Conservation (phyloP, 495 filamentous ascomycete species). For the Aspergillus bridgeri region DNA sequence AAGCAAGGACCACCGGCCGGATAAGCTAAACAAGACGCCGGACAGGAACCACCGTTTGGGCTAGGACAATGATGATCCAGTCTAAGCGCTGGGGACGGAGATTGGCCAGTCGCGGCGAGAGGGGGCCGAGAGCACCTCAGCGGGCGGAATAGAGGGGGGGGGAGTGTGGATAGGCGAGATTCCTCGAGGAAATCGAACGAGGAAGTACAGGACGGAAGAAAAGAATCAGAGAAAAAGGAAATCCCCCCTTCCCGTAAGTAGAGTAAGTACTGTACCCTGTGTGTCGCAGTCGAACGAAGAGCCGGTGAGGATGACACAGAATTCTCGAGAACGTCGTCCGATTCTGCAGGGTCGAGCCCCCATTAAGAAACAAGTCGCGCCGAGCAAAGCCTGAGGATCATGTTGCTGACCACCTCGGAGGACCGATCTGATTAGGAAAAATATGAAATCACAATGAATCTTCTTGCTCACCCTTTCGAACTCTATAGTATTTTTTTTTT, state of each 20-base stretch:
- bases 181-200: neutral
- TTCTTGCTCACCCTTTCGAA: neutral
- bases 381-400: constrained; percentile 10
- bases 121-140: constrained; percentile 3
- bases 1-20: constrained; percentile 27
- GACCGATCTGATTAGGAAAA: constrained; percentile 19
- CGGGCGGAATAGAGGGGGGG: neutral
- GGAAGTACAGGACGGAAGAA: too few species aligned
- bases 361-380: neutral
- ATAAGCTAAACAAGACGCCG: constrained; percentile 20
- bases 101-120: constrained; percentile 12
- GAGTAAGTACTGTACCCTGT: too few species aligned
- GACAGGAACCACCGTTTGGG: constrained; percentile 21
- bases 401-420: constrained; percentile 8
- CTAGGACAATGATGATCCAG: constrained; percentile 15
- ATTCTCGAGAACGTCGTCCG: neutral
- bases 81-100: constrained; percentile 6
- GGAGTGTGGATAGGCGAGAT: neutral
- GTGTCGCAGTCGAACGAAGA: neutral
- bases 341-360: constrained; percentile 8
- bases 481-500: neutral
- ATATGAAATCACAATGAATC: constrained; percentile 8
- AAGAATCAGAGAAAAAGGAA: neutral
- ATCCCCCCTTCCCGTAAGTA: neutral
- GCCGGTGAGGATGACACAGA: constrained; percentile 1